Evolutionary conservation across 768 basidiomycete genomes (phyloP), one percentile per base, ranked within the genome.

Genomic region (Agrocybe praecox): DNA sequence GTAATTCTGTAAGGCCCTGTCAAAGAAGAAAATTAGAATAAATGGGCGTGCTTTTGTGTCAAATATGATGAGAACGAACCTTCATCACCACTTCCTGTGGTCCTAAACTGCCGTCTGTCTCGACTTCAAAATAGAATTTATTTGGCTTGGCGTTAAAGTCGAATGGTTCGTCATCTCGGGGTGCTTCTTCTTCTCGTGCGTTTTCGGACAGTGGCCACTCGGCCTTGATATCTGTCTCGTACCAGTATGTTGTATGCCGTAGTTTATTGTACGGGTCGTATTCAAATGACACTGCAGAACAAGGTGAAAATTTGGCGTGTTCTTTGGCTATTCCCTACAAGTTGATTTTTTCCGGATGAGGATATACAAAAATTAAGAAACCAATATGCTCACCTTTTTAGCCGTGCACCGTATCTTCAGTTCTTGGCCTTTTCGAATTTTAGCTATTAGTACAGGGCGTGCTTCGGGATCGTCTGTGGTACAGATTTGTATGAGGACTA

Each of bases 221-320:
- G 2, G 72, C 80, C 29, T 85, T 84, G 61, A 84, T 79, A 64
- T 95, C 87, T 21, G 78, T 81, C 72, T 99, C 97, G 68, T 80
- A 93, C 97, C 97, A 98, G 72, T 97, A 86, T 2, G 90, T 86
- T 2, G 97, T 98, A 73, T 99, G 97, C 52, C 95, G 86, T 29
- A 99, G 80, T 71, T 94, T 94, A 76, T 99, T 99, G 78, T 98
- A 83, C 12, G 97, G 97, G 72, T 99, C 97, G 61, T 99, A 99
- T 75, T 99, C 97, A 62, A 96, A 98, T 8, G 89, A 86, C 17
- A 99, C 88, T 8, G 97, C 94, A 1, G 94, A 91, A 58, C 95
- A 92, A 12, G 97, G 96, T 0, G 94, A 96, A 94, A 96, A 99
- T 75, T 99, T 99, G 12, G 97, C 95, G 68, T 99, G 97, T 70